A percentile compares a stretch with the other conserved stretches of the same genome.
phyloP scores from a whole-genome alignment of 208 protist species.

The Angomonas ambiguus region DNA sequence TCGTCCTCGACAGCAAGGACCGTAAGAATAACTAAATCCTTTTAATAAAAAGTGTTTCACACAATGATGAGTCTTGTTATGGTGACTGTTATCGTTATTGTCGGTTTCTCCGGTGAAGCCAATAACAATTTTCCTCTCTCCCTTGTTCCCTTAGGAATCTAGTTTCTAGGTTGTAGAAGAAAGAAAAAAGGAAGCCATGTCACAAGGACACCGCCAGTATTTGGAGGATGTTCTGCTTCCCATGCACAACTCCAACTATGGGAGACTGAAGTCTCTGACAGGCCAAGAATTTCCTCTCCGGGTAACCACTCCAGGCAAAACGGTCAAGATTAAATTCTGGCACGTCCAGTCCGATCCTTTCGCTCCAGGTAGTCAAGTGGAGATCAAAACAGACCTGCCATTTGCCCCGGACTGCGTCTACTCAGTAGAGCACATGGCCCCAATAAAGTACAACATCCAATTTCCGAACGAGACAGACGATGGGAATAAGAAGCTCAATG shows the following conservation, averaged over 20 bases:
- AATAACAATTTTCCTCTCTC: too few relatives aligned
- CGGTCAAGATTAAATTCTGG: slow-evolving; percentile 23
- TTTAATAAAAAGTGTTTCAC: background rate
- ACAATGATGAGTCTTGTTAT: background rate
- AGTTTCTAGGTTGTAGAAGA: too few relatives aligned
- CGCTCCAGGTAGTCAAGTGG: slow-evolving; percentile 64
- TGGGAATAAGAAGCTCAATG: background rate
- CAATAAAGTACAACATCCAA: background rate
- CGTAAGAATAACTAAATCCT: slow-evolving; percentile 10
- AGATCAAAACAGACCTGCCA: slow-evolving; percentile 33
- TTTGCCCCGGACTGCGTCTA: slow-evolving; percentile 14
- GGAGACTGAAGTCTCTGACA: slow-evolving; percentile 49
- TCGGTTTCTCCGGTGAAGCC: too few relatives aligned
- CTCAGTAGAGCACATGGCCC: background rate
- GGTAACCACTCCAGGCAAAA: background rate
- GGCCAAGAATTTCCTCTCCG: slow-evolving; percentile 27
- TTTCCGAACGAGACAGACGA: background rate
- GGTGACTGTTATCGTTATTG: background rate
- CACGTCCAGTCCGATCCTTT: slow-evolving; percentile 74
- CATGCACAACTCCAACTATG: slow-evolving; percentile 50
- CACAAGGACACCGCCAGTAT: background rate
- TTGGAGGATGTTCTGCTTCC: slow-evolving; percentile 30
- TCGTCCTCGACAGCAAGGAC: slow-evolving; percentile 74
- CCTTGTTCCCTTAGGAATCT: too few relatives aligned
- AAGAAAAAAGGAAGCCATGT: background rate